Evolutionary conservation across 176 grass and related monocot genomes (phyloP).

Genomic region (Sorghum bicolor): Sorghum_bicolor_NCBIv3 NC_012875.2:51158001-51158500

Average conservation of each 20-base stretch:
- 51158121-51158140: neutral
- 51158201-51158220: neutral
- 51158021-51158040: neutral
- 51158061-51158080: too few relatives aligned
- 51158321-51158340: neutral
- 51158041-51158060: neutral
- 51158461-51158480: neutral
- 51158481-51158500: neutral
- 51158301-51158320: neutral
- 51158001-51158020: neutral
- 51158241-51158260: neutral
- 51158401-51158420: neutral
- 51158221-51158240: neutral
- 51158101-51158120: neutral
- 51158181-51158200: neutral
- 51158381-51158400: neutral
- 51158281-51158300: neutral
- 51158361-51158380: neutral
- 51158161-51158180: neutral
- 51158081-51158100: neutral
- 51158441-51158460: neutral
- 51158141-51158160: too few relatives aligned
- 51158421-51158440: neutral
- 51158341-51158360: neutral
- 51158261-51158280: neutral